Evolutionary conservation across 768 basidiomycete genomes (phyloP), one percentile per base, ranked within the genome.

Genomic region (Cystofilobasidium capitatum): DNA sequence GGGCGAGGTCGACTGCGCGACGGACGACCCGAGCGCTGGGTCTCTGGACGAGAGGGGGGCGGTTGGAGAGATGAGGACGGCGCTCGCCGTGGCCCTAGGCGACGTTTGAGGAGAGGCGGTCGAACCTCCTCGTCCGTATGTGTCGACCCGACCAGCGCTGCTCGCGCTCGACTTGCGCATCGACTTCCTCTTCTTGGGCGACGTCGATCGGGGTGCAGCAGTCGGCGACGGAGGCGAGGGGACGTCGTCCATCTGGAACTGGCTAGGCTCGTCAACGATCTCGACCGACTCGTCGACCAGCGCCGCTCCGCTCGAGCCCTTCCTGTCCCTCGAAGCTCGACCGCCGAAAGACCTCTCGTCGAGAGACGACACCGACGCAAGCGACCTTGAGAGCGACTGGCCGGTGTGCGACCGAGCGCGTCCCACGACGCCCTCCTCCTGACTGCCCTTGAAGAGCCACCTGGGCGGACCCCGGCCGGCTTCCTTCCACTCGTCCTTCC

Each of bases 401-500:
- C 37, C 14, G 37, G n/a, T 29, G 24, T 39, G 14, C 22, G 36
- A 10, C 22, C 59, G 17, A 22, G 14, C 20, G 26, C 59, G 1
- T 16, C 59, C 7, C 24, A 36, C 42, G 12, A 24, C 26, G 42
- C 44, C 31, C 40, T 31, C 37, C 51, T 55, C 36, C 3, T 4
- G 33, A n/a, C n/a, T 33, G 26, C 47, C 31, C 29, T 40, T 44
- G 20, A 67, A 55, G 24, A 42, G 29, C 66, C 66, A 67, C 14
- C n/a, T 17, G 3, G 66, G 66, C 16, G 51, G 33, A 1, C 66
- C 66, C 24, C 40, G 49, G 10, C 59, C 39, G 1, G 66, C 66
- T 35, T 67, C 66, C 9, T 49, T 60, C 66, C 66, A 67, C 1
- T 55, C 66, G 22, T 42, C 39, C 26, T 54, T 31, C 66, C 66